These are phyloP conservation scores for Hebeloma cylindrosporum DNA, from an alignment of 768 basidiomycete genomes.

Conservation along the genomic window DNA sequence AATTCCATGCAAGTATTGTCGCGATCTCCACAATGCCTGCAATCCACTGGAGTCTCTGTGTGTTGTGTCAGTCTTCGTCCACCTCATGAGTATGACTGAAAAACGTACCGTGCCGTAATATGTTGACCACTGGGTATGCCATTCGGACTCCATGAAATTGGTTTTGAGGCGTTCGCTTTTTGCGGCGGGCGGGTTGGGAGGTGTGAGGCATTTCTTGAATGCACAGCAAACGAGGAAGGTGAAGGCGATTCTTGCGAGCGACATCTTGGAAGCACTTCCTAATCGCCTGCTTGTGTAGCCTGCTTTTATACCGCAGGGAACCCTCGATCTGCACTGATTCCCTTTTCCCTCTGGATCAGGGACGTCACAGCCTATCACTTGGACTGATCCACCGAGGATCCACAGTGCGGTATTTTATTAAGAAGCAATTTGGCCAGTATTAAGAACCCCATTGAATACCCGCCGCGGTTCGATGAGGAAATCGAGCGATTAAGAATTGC, in stretches of 20 bases:
- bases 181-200: slow-evolving; percentile 15
- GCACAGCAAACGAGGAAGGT: background rate
- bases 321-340: too few species aligned
- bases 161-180: slow-evolving; percentile 9
- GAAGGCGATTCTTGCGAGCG: slow-evolving; percentile 10
- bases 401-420: too few species aligned
- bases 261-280: slow-evolving; percentile 5
- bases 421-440: too few species aligned
- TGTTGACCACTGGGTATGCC: background rate
- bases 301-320: too few species aligned
- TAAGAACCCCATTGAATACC: too few species aligned
- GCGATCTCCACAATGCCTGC: slow-evolving; percentile 6
- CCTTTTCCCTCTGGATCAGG: too few species aligned
- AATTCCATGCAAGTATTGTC: slow-evolving; percentile 13
- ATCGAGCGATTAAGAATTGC: too few species aligned
- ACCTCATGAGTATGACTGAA: background rate
- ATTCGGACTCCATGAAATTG: slow-evolving; percentile 1
- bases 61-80: too few species aligned
- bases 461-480: too few species aligned
- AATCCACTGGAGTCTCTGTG: slow-evolving; percentile 8
- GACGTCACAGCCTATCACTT: too few species aligned
- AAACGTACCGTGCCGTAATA: slow-evolving; percentile 3
- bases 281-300: too few species aligned
- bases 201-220: slow-evolving; percentile 8
- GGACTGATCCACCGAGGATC: too few species aligned